Conservation (phyloP, 179 eudicot species). For the Heliamphora ciliata region DNA sequence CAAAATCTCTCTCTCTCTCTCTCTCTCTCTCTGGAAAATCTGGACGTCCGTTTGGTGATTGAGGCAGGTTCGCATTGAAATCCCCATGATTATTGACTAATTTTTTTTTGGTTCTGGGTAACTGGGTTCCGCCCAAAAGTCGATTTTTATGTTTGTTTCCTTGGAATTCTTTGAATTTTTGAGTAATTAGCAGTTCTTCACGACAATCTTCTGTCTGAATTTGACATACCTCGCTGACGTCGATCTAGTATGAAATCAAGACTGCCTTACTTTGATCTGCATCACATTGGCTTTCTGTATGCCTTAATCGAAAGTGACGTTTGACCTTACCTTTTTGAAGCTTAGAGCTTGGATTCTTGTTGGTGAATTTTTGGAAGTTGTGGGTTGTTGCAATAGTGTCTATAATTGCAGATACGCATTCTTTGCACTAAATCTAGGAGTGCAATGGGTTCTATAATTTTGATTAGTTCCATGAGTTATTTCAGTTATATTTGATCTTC, state of each 20-base stretch:
- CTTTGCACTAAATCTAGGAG: not conserved
- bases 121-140: not conserved
- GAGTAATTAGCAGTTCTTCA: not conserved
- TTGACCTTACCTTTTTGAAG: no score
- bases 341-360: not conserved
- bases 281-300: slow-evolving; percentile 1
- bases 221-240: not conserved
- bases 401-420: not conserved
- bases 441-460: not conserved
- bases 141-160: not conserved
- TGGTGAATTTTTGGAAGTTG: not conserved
- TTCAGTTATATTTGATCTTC: not conserved
- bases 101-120: not conserved
- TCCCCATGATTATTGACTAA: not conserved
- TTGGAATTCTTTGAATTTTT: not conserved
- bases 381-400: not conserved
- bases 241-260: not conserved
- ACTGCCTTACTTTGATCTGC: slow-evolving; percentile 6
- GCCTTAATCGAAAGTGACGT: slow-evolving; percentile 2
- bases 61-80: slow-evolving; percentile 5
- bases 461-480: not conserved
- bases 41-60: slow-evolving; percentile 2
- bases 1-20: no score
- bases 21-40: not conserved
- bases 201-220: not conserved